Base-by-base conservation (phyloP, 2,329 filamentous ascomycete genomes). In the Chalaropsis thielavioides region DNA sequence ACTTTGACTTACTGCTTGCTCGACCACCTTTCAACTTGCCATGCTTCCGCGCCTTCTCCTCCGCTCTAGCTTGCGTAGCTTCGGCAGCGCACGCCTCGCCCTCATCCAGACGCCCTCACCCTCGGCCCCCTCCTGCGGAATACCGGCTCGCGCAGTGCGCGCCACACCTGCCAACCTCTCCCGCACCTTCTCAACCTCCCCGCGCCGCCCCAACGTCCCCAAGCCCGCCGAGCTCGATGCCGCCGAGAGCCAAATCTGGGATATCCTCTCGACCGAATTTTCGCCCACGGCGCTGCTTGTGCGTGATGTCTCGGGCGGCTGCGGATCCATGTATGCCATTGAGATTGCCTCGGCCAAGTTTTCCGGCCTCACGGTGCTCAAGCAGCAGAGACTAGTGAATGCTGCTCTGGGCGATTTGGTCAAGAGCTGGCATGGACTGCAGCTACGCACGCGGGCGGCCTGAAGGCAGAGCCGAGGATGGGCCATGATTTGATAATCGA, bases 301-400 rank as follows among this genome's bases (percentile, higher is more conserved):
- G 10, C 86, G 87, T 73, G 89, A 95, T 75, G 83, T 94, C 62
- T 90, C 86, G 27, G 89, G 90, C 66, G 89, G 89, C 38, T 95
- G 89, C 75, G 89, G 89, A 10, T 89, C 85, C 72, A 94, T 94
- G 90, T 94, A 94, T 76, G 87, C 85, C 65, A 87, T 95, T 69
- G 86, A 92, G 71, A 85, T 94, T 69, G 81, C 84, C 60, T 89
- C 87, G 7, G 79, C 84, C 59, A 81, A 79, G 70, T 95, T 95
- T 75, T 79, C 80, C 64, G 90, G 89, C 59, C 74, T 84, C 70
- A 81, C 79, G 61, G 84, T 92, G 73, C 81, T 95, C 67, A 89
- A 89, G 79, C 89, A 94, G 77, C 89, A 94, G 75, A 80, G 88
- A 67, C 79, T 92, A 76, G 89, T 95, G 62, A 92, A 92, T 72